Evolutionary conservation across 23 red algal genomes (phyloP), one percentile per base, ranked within the genome.

Genomic region (Agarophyton chilense): DNA sequence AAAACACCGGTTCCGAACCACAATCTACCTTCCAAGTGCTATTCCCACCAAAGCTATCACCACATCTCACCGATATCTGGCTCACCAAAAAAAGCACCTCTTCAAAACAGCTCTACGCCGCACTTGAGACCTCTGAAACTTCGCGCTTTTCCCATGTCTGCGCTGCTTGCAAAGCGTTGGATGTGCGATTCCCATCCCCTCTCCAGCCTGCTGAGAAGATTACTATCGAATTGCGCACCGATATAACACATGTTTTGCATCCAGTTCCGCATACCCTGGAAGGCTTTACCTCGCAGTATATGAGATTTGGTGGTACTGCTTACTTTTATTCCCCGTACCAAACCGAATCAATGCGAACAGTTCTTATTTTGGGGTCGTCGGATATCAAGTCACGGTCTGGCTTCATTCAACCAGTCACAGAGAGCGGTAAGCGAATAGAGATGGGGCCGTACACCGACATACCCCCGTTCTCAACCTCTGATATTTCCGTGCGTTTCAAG

Each of bases 301-400:
- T 94, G 58, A 81, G 67, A 14, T 86, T 63, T 46, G 56, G 56
- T 12, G 68, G 81, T 5, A 72, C 41, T 13, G 68, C 72, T 34
- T 79, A 86, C 44, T 94, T 85, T 68, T 72, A 64, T 34, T 64
- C 81, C 7, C 91, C 91, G 47, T 94, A 94, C 55, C 44, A 61
- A 21, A 86, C 81, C n/a, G 17, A 81, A 6, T 55, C 67, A 17
- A 55, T 79, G 72, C 58, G 44, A 28, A 94, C 91, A 17, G 55
- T 52, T 32, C 49, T 94, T 26, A 40, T 65, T 12, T 71, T 94
- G 9, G 55, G 52, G 41, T 79, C 79, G 17, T 17, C 38, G 21
- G 43, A 51, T 18, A 34, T 86, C 18, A 79, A 64, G 14, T 75
- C 46, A 3, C 55, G 34, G 10, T 41, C 58, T 6, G 64, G 63